These are phyloP conservation scores for Beverwykella pulmonaria DNA, from an alignment of 495 filamentous ascomycete species.

Conservation along the genomic window DNA sequence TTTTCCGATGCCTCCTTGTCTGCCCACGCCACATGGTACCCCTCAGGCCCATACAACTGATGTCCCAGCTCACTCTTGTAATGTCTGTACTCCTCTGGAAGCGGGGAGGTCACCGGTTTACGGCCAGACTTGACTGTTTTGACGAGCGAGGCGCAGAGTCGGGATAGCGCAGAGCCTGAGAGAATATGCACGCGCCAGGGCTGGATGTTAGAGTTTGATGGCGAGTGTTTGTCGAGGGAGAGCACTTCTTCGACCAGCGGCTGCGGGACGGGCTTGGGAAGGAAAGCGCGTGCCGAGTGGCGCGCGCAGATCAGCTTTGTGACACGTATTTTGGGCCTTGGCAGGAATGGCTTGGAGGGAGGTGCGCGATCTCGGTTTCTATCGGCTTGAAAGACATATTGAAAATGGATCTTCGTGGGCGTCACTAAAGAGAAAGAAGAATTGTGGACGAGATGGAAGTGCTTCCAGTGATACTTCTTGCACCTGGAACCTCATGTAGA, in stretches of 20 bases:
- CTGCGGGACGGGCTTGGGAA: not conserved
- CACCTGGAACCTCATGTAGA: no score
- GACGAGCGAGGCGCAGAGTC: no score
- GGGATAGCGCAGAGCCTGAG: no score
- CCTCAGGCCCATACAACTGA: not conserved
- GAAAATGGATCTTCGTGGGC: no score
- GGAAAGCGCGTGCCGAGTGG: not conserved
- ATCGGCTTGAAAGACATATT: no score
- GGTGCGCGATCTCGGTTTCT: not conserved
- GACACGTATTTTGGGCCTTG: not conserved
- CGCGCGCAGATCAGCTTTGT: not conserved
- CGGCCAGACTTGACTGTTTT: not conserved
- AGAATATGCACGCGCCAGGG: constrained; percentile 1
- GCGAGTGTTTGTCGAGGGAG: not conserved
- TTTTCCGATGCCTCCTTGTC: not conserved
- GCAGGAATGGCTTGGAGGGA: not conserved
- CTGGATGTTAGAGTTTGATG: constrained; percentile 1
- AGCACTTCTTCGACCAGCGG: not conserved
- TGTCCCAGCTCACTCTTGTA: not conserved
- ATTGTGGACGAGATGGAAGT: no score
- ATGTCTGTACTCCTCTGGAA: not conserved
- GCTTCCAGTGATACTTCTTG: no score
- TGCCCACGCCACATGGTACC: not conserved
- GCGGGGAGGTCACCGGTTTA: not conserved
- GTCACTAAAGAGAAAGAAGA: no score